Conservation (phyloP, 2,329 filamentous ascomycete genomes). For the Dothideomycetes sp. region DNA sequence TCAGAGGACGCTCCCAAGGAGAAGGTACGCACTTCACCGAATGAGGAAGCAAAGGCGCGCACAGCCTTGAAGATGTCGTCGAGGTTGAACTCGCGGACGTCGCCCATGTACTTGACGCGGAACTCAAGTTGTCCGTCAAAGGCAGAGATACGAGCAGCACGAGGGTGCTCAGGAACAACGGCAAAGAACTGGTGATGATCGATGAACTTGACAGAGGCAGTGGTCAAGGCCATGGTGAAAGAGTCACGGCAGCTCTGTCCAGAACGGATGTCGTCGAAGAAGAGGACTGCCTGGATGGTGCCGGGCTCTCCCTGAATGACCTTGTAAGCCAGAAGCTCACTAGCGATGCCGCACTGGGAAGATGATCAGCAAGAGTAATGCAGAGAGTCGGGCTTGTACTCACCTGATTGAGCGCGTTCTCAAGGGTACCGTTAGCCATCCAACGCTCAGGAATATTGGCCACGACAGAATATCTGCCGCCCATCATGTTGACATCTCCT, state of each 20-base stretch:
- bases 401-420: not conserved
- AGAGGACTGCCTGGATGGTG: constrained; percentile 13
- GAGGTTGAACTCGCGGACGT: constrained; percentile 10
- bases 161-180: not conserved
- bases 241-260: constrained; percentile 13
- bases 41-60: constrained; percentile 10
- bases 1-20: too few relatives aligned
- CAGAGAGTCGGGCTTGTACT: not conserved
- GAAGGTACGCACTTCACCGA: constrained; percentile 16
- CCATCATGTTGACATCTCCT: constrained; percentile 1
- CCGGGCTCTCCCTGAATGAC: not conserved
- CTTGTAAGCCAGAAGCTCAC: not conserved
- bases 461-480: constrained; percentile 2
- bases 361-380: not conserved
- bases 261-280: constrained; percentile 28
- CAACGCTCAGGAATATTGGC: constrained; percentile 3
- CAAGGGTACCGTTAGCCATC: not conserved
- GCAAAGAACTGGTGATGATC: constrained; percentile 7
- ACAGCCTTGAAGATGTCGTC: constrained; percentile 9
- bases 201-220: constrained; percentile 10
- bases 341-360: not conserved
- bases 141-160: constrained; percentile 7
- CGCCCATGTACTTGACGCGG: constrained; percentile 9
- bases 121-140: constrained; percentile 20
- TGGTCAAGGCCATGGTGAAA: constrained; percentile 8